phyloP scores from a whole-genome alignment of 2,329 filamentous ascomycete species.

The Seiridium cupressi region DNA sequence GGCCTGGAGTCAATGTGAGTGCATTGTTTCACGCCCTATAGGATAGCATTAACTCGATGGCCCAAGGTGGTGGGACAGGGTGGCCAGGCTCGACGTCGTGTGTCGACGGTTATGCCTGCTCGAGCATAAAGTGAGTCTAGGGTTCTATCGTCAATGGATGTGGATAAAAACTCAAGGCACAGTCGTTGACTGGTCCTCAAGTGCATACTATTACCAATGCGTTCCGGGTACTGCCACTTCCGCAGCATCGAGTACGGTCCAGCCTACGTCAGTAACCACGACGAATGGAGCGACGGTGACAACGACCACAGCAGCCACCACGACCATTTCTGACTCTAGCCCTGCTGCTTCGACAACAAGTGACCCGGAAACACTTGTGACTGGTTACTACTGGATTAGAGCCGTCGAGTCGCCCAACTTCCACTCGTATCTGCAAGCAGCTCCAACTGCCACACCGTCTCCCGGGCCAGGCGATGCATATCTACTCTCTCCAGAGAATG shows the following conservation, averaged over 20 bases:
- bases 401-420: conserved; percentile 57
- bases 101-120: background rate
- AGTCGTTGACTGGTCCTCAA: background rate
- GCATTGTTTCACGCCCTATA: background rate
- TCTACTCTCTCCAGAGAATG: conserved; percentile 48
- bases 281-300: background rate
- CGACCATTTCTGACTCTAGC: background rate
- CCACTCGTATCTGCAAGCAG: conserved; percentile 52
- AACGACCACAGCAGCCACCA: background rate
- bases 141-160: background rate
- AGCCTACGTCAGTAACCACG: background rate
- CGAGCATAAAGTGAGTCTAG: conserved; percentile 1
- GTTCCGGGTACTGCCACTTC: background rate
- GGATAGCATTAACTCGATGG: background rate
- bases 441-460: conserved; percentile 35
- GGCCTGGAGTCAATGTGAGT: conserved; percentile 4
- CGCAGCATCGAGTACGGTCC: background rate
- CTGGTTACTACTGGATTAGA: conserved; percentile 56
- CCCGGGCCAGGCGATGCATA: conserved; percentile 40
- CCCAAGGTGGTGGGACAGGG: conserved; percentile 1
- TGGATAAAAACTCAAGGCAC: background rate
- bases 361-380: conserved; percentile 36
- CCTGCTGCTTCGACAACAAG: background rate
- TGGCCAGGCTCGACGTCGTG: background rate
- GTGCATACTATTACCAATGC: conserved; percentile 6